phyloP scores from a whole-genome alignment of 805 yeast species.

The Wickerhamomyces rabaulensis region DNA sequence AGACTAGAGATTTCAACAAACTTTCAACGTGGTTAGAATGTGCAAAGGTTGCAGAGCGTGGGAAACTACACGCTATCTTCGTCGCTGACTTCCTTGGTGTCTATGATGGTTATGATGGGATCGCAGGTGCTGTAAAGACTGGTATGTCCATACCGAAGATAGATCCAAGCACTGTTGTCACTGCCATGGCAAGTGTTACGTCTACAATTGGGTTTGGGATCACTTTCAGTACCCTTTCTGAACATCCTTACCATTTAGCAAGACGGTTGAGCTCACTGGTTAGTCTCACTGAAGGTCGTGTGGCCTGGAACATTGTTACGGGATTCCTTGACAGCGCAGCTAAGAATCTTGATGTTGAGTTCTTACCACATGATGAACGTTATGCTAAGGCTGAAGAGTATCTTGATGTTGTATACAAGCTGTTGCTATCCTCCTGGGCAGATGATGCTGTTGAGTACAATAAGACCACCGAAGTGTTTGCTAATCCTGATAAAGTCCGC shows the following conservation, averaged over 20 bases:
- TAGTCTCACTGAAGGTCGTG: conserved; percentile 35
- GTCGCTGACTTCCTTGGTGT: conserved; percentile 35
- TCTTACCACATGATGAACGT: conserved; percentile 35
- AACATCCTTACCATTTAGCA: conserved; percentile 36
- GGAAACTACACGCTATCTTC: conserved; percentile 34
- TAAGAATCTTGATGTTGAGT: conserved; percentile 25
- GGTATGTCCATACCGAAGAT: conserved; percentile 25
- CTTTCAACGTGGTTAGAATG: conserved; percentile 33
- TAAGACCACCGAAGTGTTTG: conserved; percentile 20
- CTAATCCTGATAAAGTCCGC: conserved; percentile 30
- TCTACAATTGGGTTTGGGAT: conserved; percentile 33
- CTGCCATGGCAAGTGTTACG: conserved; percentile 36
- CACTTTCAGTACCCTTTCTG: conserved; percentile 38
- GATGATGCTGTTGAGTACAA: conserved; percentile 1
- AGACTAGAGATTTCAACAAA: conserved; percentile 21
- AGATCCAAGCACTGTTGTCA: conserved; percentile 29
- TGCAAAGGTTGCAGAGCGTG: conserved; percentile 31
- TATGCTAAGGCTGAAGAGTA: conserved; percentile 36
- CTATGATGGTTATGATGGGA: conserved; percentile 35
- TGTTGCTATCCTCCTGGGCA: conserved; percentile 32
- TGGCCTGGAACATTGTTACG: conserved; percentile 43
- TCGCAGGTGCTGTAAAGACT: conserved; percentile 25
- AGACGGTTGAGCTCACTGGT: conserved; percentile 27
- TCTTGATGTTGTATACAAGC: conserved; percentile 32
- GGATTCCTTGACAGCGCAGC: conserved; percentile 38